phyloP scores from a whole-genome alignment of 179 eudicot genomes.

The Beta lomatogona region DNA sequence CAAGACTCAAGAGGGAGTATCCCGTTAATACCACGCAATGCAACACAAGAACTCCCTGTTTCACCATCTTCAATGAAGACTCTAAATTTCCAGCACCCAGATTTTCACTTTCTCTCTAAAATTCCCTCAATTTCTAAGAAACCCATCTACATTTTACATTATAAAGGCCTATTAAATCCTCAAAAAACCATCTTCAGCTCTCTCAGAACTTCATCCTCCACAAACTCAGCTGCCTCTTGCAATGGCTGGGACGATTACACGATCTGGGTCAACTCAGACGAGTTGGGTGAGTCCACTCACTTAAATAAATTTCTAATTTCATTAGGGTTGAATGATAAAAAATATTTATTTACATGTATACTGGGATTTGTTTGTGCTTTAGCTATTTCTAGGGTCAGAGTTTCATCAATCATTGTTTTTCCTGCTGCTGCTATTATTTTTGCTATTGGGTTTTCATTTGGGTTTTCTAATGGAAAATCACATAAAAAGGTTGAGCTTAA shows the following conservation, averaged over 20 bases:
- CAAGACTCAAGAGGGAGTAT: too few relatives aligned
- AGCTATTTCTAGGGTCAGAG: slow-evolving; percentile 80
- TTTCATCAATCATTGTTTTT: slow-evolving; percentile 72
- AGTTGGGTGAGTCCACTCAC: slow-evolving; percentile 62
- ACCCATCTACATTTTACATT: slow-evolving; percentile 22
- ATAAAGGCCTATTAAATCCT: slow-evolving; percentile 26
- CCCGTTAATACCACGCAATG: slow-evolving; percentile 1
- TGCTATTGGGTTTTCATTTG: slow-evolving; percentile 79
- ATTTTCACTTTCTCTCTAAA: slow-evolving; percentile 23
- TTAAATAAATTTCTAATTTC: slow-evolving; percentile 47
- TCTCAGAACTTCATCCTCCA: slow-evolving; percentile 33
- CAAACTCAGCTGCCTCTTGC: slow-evolving; percentile 30
- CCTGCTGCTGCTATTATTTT: slow-evolving; percentile 81
- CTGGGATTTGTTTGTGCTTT: slow-evolving; percentile 83
- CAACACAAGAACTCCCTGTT: slow-evolving; percentile 4
- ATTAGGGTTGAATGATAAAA: slow-evolving; percentile 69
- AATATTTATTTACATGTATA: slow-evolving; percentile 63
- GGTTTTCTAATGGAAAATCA: slow-evolving; percentile 57
- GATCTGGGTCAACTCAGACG: slow-evolving; percentile 36
- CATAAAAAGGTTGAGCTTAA: slow-evolving; percentile 35
- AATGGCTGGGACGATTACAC: slow-evolving; percentile 79
- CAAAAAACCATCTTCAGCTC: slow-evolving; percentile 28
- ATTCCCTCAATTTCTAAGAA: slow-evolving; percentile 30
- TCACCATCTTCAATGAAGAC: slow-evolving; percentile 37
- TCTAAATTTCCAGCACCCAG: slow-evolving; percentile 32